A percentile compares a stretch with the other conserved stretches of the same genome.
Evolutionary conservation across 2,329 filamentous ascomycete genomes (phyloP).

Genomic region (Pseudogymnoascus sp.): DNA sequence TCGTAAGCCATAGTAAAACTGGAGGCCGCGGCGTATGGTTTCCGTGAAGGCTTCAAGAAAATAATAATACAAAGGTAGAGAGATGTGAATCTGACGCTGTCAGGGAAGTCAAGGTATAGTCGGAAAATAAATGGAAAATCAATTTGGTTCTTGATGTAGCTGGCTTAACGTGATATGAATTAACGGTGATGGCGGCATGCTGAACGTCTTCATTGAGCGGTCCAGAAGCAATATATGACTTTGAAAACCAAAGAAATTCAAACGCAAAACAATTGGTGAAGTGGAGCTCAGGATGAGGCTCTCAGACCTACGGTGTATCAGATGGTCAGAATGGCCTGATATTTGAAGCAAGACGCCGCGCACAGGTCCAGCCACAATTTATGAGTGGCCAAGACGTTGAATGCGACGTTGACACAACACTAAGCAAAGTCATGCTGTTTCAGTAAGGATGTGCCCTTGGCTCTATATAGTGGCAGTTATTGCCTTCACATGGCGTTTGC

Average conservation of each 20-base stretch:
- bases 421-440: slow-evolving; percentile 5
- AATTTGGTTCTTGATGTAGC: not conserved
- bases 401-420: not conserved
- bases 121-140: not conserved
- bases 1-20: not conserved
- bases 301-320: slow-evolving; percentile 6
- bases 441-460: not conserved
- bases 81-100: not conserved
- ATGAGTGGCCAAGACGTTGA: not conserved
- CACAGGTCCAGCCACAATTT: not conserved
- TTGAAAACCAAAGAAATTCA: not conserved
- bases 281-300: slow-evolving; percentile 5
- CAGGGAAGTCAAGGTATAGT: not conserved
- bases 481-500: not conserved
- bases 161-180: not conserved
- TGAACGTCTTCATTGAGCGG: not conserved
- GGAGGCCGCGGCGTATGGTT: not conserved
- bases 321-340: slow-evolving; percentile 1
- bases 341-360: slow-evolving; percentile 4
- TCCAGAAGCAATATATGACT: not conserved
- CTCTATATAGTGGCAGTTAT: not conserved
- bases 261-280: not conserved
- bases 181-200: not conserved
- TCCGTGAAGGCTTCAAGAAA: not conserved
- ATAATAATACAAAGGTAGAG: not conserved